Base-by-base conservation (phyloP, 2,329 filamentous ascomycete genomes). In the Aspergillus quadricinctus region DNA sequence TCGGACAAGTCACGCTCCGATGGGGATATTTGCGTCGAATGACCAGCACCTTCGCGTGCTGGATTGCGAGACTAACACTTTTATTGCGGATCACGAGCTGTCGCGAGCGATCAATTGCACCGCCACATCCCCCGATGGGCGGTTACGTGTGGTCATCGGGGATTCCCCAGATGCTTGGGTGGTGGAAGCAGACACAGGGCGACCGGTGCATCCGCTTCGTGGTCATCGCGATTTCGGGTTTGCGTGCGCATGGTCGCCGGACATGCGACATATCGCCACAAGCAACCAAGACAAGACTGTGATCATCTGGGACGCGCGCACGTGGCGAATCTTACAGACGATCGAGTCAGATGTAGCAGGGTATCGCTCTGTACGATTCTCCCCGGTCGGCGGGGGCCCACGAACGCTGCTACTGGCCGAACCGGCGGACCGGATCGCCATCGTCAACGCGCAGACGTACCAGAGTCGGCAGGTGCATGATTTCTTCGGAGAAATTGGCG, bases 11-110 rank as follows among this genome's bases (percentile, higher is more conserved):
- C 75, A 76, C 45, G 70, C 72, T 1, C 79, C 80, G 1, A 76
- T 77, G 46, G 81, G 80, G 2, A 77, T 81, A 2, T 81, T 86
- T 59, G 80, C 80, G 61, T 84, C 82, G 3, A 86, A 86, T 63
- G 83, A 86, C 66, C 69, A 75, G 43, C 77, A 78, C 43, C 69
- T 85, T 11, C 81, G 82, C 8, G 69, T 81, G 28, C 74, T 86
- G 29, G 82, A 86, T 64, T 78, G 78, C 63, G 72, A 70, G 35
- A 81, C 73, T 4, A 75, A 77, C 60, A 69, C 67, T 25, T 77
- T 78, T 55, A 53, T 72, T 10, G 64, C 66, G 17, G 68, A 69
- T 29, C 71, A 77, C 50, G 67, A 67, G 41, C 71, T 76, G 21
- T 68, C 69, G 11, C 71, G 70, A 10, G 71, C 73, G 23, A 71